Evolutionary conservation across 805 yeast genomes (phyloP).

Genomic region (Lachancea quebecensis): DNA sequence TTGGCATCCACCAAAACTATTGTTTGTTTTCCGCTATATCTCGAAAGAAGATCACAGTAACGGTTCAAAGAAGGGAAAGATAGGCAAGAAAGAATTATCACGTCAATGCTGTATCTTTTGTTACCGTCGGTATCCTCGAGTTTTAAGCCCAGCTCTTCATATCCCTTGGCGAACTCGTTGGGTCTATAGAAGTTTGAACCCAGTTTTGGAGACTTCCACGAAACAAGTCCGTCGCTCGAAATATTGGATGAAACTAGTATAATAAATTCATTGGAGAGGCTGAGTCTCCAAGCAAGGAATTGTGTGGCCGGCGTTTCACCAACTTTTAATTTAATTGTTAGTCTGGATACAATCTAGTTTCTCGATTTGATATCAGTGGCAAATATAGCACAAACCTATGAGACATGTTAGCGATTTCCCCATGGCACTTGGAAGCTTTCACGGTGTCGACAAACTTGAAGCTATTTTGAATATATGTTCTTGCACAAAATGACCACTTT

Average conservation of each 20-base stretch:
- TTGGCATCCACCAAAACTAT: conserved; percentile 24
- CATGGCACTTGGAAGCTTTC: conserved; percentile 3
- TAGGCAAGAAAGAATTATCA: conserved; percentile 22
- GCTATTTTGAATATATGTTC: too few species aligned
- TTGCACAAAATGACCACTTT: too few species aligned
- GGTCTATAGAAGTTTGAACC: conserved; percentile 31
- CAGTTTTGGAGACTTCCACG: conserved; percentile 30
- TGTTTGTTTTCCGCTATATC: conserved; percentile 17
- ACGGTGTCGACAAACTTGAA: background rate
- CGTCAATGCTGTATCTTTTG: conserved; percentile 21
- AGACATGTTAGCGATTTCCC: conserved; percentile 13
- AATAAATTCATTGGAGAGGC: conserved; percentile 26
- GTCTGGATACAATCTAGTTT: background rate
- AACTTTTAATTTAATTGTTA: conserved; percentile 10
- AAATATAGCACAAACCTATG: conserved; percentile 11
- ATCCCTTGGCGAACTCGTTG: conserved; percentile 24
- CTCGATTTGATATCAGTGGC: too few species aligned
- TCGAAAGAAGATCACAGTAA: conserved; percentile 15
- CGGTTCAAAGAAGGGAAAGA: conserved; percentile 22
- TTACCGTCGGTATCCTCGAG: conserved; percentile 7
- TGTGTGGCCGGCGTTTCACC: conserved; percentile 31
- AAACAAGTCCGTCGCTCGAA: conserved; percentile 28
- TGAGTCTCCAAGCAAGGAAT: conserved; percentile 30
- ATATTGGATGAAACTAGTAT: conserved; percentile 26
- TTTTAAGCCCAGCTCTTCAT: conserved; percentile 13